Evolutionary conservation across 768 basidiomycete species (phyloP).

Genomic region (Kwoniella dejecticola): DNA sequence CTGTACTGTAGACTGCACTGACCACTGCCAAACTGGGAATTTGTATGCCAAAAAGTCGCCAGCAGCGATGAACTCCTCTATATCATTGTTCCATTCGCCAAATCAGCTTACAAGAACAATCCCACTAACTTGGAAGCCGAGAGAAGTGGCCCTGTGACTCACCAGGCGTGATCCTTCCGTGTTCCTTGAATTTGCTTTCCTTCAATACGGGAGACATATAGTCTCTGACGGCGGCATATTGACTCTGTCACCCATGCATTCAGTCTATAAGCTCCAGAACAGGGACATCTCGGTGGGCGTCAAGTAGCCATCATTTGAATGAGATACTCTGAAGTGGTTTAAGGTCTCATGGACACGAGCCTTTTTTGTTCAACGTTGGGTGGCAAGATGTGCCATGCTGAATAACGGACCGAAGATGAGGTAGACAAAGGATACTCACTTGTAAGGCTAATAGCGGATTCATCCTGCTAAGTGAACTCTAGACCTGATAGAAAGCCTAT

Average conservation of each 20-base stretch:
- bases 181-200: slow-evolving; percentile 99
- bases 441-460: slow-evolving; percentile 55
- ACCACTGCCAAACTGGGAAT: slow-evolving; percentile 98
- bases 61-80: slow-evolving; percentile 97
- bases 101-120: neutral
- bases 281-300: neutral
- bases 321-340: no score
- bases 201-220: slow-evolving; percentile 72
- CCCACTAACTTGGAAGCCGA: no score
- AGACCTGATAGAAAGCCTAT: no score
- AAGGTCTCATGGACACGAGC: no score
- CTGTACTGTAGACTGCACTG: slow-evolving; percentile 43
- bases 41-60: slow-evolving; percentile 98
- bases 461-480: slow-evolving; percentile 35
- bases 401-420: no score
- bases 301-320: no score
- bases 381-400: no score
- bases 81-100: neutral
- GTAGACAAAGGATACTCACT: no score
- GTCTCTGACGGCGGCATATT: slow-evolving; percentile 11
- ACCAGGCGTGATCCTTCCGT: slow-evolving; percentile 94
- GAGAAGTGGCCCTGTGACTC: slow-evolving; percentile 20
- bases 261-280: no score
- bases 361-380: no score
- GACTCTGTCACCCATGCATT: no score